phyloP scores from a whole-genome alignment of 2,329 filamentous ascomycete species.

The Diplodia mutila region DNA sequence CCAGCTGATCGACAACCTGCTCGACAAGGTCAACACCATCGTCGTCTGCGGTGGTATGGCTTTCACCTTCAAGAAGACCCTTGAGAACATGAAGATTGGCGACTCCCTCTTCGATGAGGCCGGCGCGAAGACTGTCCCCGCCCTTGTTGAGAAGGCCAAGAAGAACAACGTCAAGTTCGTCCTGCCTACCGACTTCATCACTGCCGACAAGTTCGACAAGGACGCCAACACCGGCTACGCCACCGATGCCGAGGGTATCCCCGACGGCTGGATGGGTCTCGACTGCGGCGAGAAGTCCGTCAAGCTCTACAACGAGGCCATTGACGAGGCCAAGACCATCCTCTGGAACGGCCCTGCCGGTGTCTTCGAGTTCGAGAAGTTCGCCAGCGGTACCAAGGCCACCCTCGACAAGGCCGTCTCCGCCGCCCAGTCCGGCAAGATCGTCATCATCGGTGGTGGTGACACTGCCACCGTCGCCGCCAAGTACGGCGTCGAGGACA shows the following conservation, averaged over 20 bases:
- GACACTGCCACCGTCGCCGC: constrained; percentile 97
- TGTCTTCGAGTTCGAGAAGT: constrained; percentile 96
- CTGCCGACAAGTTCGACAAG: constrained; percentile 89
- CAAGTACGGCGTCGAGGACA: constrained; percentile 94
- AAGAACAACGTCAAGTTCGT: constrained; percentile 94
- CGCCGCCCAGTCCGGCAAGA: constrained; percentile 81
- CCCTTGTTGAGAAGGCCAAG: constrained; percentile 94
- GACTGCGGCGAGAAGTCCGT: constrained; percentile 91
- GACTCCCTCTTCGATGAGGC: constrained; percentile 91
- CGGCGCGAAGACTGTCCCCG: constrained; percentile 85
- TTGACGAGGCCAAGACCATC: constrained; percentile 88
- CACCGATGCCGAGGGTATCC: constrained; percentile 85
- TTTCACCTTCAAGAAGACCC: constrained; percentile 99
- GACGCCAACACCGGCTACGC: constrained; percentile 81
- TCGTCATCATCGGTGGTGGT: constrained; percentile 97
- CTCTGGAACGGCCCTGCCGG: constrained; percentile 98
- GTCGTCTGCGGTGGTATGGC: constrained; percentile 98
- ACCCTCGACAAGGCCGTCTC: constrained; percentile 87
- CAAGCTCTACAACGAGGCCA: constrained; percentile 85
- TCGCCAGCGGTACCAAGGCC: constrained; percentile 88
- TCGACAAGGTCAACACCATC: constrained; percentile 96
- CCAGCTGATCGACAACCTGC: constrained; percentile 97
- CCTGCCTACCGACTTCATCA: constrained; percentile 93
- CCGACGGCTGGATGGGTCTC: constrained; percentile 97
- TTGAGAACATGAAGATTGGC: constrained; percentile 87